Evolutionary conservation across 768 basidiomycete genomes (phyloP).

Genomic region (Udeniomyces megalosporus): DNA sequence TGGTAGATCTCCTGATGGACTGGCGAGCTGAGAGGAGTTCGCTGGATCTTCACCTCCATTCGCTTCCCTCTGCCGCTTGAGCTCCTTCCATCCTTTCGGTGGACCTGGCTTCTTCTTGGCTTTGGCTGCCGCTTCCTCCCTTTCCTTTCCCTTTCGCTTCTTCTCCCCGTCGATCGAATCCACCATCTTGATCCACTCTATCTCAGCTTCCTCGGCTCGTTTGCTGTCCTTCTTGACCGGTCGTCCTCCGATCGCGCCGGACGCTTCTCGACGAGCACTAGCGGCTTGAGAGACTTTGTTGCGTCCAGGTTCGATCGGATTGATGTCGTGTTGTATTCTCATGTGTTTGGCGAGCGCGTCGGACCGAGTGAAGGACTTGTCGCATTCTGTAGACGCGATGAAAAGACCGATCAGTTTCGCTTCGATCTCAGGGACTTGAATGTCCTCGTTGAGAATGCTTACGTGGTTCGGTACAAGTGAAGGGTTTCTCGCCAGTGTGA

Average conservation of each 20-base stretch:
- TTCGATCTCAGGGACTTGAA: background rate
- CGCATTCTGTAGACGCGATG: constrained; percentile 50
- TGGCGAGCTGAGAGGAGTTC: background rate
- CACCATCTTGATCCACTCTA: background rate
- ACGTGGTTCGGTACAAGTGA: constrained; percentile 67
- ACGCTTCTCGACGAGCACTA: background rate
- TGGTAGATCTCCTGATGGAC: background rate
- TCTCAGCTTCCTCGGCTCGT: background rate
- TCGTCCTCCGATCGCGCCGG: background rate
- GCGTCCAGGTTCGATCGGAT: background rate
- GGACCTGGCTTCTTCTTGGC: background rate
- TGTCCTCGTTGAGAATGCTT: constrained; percentile 22
- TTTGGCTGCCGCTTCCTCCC: background rate
- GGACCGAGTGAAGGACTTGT: constrained; percentile 85
- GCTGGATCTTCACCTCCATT: background rate
- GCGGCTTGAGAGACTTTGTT: background rate
- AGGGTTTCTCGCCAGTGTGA: constrained; percentile 90
- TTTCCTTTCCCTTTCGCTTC: background rate
- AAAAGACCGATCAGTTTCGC: background rate
- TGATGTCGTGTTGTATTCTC: constrained; percentile 43
- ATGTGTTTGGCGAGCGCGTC: constrained; percentile 81
- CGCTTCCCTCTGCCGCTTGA: background rate
- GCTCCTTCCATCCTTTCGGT: background rate
- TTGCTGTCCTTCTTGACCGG: background rate
- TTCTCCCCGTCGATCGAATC: background rate